Conservation (phyloP, 176 grass and related monocot species). For the Ampelocalamus luodianensis region DNA sequence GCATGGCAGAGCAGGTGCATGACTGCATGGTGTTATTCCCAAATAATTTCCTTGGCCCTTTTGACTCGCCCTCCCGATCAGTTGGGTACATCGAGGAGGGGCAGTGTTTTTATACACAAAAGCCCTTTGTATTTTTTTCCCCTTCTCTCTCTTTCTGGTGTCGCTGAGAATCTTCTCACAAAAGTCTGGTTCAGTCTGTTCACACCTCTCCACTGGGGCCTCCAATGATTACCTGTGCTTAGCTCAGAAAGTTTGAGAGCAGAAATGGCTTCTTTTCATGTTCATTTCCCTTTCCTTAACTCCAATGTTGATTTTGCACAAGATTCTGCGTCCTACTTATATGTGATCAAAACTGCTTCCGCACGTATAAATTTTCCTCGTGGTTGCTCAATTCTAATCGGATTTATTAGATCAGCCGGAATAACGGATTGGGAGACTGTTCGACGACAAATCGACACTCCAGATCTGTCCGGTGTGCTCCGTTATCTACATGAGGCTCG, state of each 20-base stretch:
- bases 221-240: slow-evolving; percentile 31
- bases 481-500: too few relatives aligned
- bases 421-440: neutral
- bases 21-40: slow-evolving; percentile 26
- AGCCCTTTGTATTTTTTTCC: neutral
- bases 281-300: neutral
- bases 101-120: slow-evolving; percentile 24
- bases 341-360: neutral
- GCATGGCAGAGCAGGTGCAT: slow-evolving; percentile 39
- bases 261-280: neutral
- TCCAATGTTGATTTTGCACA: too few relatives aligned
- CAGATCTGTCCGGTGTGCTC: too few relatives aligned
- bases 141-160: neutral
- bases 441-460: too few relatives aligned
- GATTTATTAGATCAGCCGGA: too few relatives aligned
- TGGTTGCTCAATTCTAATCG: neutral
- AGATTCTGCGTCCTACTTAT: neutral
- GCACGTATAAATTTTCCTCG: too few relatives aligned
- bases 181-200: slow-evolving; percentile 19
- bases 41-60: slow-evolving; percentile 12
- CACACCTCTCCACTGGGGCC: slow-evolving; percentile 31
- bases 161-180: slow-evolving; percentile 37
- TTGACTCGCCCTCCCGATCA: slow-evolving; percentile 38
- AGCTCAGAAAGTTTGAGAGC: neutral
- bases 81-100: neutral